phyloP scores from a whole-genome alignment of 2,329 filamentous ascomycete species.

The Esteya vermicola region DNA sequence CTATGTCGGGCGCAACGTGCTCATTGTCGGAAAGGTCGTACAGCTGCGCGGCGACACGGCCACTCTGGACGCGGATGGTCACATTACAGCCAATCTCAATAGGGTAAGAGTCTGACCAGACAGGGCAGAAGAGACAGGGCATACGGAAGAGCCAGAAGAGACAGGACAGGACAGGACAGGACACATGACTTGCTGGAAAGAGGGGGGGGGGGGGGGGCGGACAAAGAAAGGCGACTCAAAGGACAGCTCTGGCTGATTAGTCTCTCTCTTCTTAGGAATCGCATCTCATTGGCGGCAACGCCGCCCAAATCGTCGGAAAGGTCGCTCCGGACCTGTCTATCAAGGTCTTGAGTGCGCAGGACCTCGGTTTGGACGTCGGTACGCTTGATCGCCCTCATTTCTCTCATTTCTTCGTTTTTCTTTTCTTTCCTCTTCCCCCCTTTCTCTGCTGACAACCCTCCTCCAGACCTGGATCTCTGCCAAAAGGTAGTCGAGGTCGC shows the following conservation, averaged over 20 bases:
- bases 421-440: background rate
- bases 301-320: conserved; percentile 66
- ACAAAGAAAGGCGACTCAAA: too few relatives aligned
- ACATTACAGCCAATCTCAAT: conserved; percentile 60
- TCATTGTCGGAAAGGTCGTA: conserved; percentile 71
- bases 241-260: too few relatives aligned
- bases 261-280: conserved; percentile 43
- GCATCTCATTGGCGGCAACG: conserved; percentile 55
- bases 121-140: too few relatives aligned
- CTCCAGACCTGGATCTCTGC: conserved; percentile 9
- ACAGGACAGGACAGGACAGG: too few relatives aligned
- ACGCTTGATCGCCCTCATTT: conserved; percentile 16
- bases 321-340: conserved; percentile 60
- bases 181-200: too few relatives aligned
- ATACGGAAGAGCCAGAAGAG: background rate
- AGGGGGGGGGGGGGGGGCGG: too few relatives aligned
- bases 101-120: conserved; percentile 33
- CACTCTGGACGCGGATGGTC: conserved; percentile 65
- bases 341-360: conserved; percentile 53
- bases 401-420: background rate
- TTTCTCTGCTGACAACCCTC: background rate
- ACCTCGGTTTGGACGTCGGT: conserved; percentile 59
- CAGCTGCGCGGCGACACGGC: conserved; percentile 72
- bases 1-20: conserved; percentile 63
- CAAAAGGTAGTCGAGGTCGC: conserved; percentile 10